phyloP scores from a whole-genome alignment of 1,284 basidiomycete species.

The Jaminaea rosea region DNA sequence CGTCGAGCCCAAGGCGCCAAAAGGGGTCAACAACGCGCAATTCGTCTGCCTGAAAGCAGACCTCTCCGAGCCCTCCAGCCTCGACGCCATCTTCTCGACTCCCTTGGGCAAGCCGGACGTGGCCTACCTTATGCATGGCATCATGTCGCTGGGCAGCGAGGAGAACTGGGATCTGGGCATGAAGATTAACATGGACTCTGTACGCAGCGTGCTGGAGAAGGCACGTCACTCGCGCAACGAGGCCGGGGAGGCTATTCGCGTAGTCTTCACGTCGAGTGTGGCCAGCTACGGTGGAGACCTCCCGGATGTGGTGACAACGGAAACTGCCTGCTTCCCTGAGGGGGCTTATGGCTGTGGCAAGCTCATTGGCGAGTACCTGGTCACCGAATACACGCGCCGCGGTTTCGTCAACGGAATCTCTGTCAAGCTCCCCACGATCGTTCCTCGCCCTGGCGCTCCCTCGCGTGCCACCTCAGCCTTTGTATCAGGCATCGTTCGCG shows the following conservation, averaged over 20 bases:
- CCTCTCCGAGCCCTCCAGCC: slow-evolving; percentile 11
- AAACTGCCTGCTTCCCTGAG: slow-evolving; percentile 19
- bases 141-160: slow-evolving; percentile 26
- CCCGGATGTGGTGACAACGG: slow-evolving; percentile 15
- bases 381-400: slow-evolving; percentile 24
- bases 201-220: slow-evolving; percentile 15
- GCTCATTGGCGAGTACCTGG: slow-evolving; percentile 24
- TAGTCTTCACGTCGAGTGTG: slow-evolving; percentile 22
- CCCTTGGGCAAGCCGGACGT: slow-evolving; percentile 13
- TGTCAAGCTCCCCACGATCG: slow-evolving; percentile 22
- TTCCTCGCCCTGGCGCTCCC: slow-evolving; percentile 20
- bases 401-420: slow-evolving; percentile 18
- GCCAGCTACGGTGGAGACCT: slow-evolving; percentile 23
- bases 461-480: slow-evolving; percentile 23
- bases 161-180: slow-evolving; percentile 17
- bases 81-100: slow-evolving; percentile 19
- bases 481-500: slow-evolving; percentile 25
- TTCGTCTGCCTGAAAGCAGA: slow-evolving; percentile 14
- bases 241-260: slow-evolving; percentile 9
- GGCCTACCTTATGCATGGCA: slow-evolving; percentile 27
- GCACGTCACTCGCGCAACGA: slow-evolving; percentile 10
- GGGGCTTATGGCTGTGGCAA: slow-evolving; percentile 25
- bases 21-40: slow-evolving; percentile 6
- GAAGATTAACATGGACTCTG: slow-evolving; percentile 23
- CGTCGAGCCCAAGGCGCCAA: slow-evolving; percentile 8